Conservation (phyloP, 352 stramenopile species). For the Elongisporangium prolatum region DNA sequence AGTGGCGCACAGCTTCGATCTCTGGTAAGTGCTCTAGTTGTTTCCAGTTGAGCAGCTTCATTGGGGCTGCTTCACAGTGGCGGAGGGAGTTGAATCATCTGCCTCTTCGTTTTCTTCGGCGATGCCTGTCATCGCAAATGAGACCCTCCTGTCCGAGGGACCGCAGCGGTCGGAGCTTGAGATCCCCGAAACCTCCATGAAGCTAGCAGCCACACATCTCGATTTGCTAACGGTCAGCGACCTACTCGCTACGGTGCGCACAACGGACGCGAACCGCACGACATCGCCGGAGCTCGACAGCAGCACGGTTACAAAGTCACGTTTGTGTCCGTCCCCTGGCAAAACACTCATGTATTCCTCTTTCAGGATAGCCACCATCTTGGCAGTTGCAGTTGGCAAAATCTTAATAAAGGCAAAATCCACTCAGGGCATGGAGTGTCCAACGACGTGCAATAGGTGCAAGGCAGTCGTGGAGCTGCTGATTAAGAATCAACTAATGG, state of each 20-base stretch:
- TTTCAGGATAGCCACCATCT: conserved; percentile 27
- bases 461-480: too few species aligned
- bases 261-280: conserved; percentile 10
- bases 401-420: conserved; percentile 42
- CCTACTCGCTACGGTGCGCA: conserved; percentile 15
- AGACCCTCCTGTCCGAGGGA: too few species aligned
- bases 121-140: neutral
- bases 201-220: conserved; percentile 15
- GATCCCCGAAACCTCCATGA: conserved; percentile 3
- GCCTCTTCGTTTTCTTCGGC: conserved; percentile 5
- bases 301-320: conserved; percentile 17
- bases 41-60: conserved; percentile 15
- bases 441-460: conserved; percentile 20
- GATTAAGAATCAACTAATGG: too few species aligned
- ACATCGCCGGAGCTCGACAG: conserved; percentile 10
- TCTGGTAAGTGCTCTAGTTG: conserved; percentile 1
- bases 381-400: conserved; percentile 13
- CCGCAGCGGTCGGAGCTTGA: too few species aligned
- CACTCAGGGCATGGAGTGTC: conserved; percentile 22
- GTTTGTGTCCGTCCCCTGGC: conserved; percentile 5
- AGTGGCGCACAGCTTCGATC: conserved; percentile 24
- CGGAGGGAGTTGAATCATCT: neutral
- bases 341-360: conserved; percentile 13
- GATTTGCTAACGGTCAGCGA: conserved; percentile 20
- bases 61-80: neutral